phyloP scores from a whole-genome alignment of 202 grass and related monocot genomes.

The Bolboschoenoplectus hybrid region DNA sequence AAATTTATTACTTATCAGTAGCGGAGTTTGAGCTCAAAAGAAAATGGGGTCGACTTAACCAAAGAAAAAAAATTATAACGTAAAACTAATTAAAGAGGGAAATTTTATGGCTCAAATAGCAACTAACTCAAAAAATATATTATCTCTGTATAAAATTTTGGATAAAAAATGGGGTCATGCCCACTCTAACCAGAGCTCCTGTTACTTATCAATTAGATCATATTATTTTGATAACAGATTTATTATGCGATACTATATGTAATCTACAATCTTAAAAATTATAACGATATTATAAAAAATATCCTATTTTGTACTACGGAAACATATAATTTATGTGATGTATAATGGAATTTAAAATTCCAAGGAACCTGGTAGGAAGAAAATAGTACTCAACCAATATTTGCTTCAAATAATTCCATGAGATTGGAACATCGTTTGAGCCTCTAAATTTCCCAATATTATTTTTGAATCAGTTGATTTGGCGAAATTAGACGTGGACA shows the following conservation, averaged over 20 bases:
- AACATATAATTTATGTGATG: neutral
- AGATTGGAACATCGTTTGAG: neutral
- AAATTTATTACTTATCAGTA: neutral
- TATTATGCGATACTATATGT: neutral
- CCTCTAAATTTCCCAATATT: too few relatives aligned
- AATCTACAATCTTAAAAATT: neutral
- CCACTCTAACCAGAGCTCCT: too few relatives aligned
- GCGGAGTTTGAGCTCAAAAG: too few relatives aligned
- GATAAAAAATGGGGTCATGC: too few relatives aligned
- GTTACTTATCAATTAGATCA: neutral
- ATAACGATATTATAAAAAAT: neutral
- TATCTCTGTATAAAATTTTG: too few relatives aligned
- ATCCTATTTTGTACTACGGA: neutral
- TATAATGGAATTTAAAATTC: neutral
- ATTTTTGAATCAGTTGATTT: too few relatives aligned
- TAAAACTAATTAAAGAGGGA: too few relatives aligned
- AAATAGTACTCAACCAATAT: neutral
- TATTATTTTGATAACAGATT: neutral
- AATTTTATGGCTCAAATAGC: too few relatives aligned
- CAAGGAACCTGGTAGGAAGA: neutral
- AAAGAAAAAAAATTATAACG: too few relatives aligned
- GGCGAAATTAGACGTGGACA: neutral
- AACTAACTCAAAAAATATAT: too few relatives aligned
- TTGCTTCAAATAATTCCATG: neutral
- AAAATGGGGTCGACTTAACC: too few relatives aligned